Base-by-base conservation (phyloP, 805 yeast genomes). In the Priceomyces haplophilus region DNA sequence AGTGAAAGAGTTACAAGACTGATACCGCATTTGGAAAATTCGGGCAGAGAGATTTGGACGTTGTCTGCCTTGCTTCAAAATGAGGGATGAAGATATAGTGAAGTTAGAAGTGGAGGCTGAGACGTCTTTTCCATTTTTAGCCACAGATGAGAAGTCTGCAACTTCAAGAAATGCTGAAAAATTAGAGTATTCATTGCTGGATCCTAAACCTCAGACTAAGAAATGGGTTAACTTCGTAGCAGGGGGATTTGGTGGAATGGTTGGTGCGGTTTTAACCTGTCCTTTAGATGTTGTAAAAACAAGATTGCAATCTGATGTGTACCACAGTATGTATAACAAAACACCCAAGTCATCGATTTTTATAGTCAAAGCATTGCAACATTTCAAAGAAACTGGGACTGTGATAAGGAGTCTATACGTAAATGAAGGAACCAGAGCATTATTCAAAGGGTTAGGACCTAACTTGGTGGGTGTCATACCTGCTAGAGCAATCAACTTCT, bases 241-340 rank as follows among this genome's bases (percentile, higher is more conserved):
- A 10, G 95, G 93, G 39, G 95, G 96, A 11, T 61, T 87, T 19
- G 99, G 97, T 25, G 99, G 99, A 12, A 93, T 93, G 97, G 87
- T 91, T 23, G 99, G 99, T 19, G 96, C 99, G 1, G 67, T 91
- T 2, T 82, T 82, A 42, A 93, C 99, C 0, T 84, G 96, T 53
- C 99, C 99, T 1, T 79, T 93, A 48, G 99, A 90, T 63, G 95
- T 93, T 38, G 97, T 93, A 29, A 93, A 93, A 59, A 93, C 99
- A 0, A 76, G 99, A 56, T 68, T 93, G 42, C 99, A 93, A 62
- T 85, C 96, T 46, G 96, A 89, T 56, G 87, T 84, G 5, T 90
- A 84, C 53, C 77, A 76, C 49, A 66, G 73, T 6, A 63, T 76
- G 10, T 85, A 85, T 58, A 70, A 69, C 67, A 49, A 62, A 48